Conservation (phyloP, 1,284 basidiomycete genomes). For the Tremellales sp. region DNA sequence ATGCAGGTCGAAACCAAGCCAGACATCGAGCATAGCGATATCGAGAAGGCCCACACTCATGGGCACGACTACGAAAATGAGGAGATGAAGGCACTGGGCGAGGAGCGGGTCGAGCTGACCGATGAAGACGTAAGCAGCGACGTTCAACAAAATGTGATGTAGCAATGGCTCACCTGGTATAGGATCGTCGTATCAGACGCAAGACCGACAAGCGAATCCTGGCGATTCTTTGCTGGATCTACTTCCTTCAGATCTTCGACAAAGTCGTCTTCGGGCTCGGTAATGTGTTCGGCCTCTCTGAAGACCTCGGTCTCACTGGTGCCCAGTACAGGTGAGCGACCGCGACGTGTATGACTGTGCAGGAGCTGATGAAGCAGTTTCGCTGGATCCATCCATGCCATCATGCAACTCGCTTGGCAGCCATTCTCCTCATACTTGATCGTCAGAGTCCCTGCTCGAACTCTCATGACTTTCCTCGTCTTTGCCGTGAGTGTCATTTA, state of each 20-base stretch:
- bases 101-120: constrained; percentile 25
- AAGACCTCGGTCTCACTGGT: constrained; percentile 25
- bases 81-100: constrained; percentile 23
- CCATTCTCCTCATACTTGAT: constrained; percentile 41
- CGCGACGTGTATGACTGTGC: not conserved
- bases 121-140: constrained; percentile 24
- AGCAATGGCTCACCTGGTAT: not conserved
- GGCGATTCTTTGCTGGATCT: constrained; percentile 38
- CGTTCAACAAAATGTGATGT: not conserved
- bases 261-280: constrained; percentile 39
- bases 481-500: constrained; percentile 34
- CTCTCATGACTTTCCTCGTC: constrained; percentile 40
- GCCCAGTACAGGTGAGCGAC: constrained; percentile 34
- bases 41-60: not conserved
- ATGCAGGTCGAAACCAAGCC: not conserved
- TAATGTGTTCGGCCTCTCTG: constrained; percentile 36
- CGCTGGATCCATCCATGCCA: constrained; percentile 36
- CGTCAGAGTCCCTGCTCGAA: constrained; percentile 34
- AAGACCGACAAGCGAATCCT: constrained; percentile 33
- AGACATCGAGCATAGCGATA: not conserved
- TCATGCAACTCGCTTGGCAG: constrained; percentile 44
- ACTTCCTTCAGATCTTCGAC: constrained; percentile 44
- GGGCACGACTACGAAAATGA: too few relatives aligned
- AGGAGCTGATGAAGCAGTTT: constrained; percentile 6
- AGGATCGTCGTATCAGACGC: constrained; percentile 23